These are phyloP conservation scores for Neurospora crassa DNA, from an alignment of 2,329 filamentous ascomycete species.

Conservation along the genomic window DNA sequence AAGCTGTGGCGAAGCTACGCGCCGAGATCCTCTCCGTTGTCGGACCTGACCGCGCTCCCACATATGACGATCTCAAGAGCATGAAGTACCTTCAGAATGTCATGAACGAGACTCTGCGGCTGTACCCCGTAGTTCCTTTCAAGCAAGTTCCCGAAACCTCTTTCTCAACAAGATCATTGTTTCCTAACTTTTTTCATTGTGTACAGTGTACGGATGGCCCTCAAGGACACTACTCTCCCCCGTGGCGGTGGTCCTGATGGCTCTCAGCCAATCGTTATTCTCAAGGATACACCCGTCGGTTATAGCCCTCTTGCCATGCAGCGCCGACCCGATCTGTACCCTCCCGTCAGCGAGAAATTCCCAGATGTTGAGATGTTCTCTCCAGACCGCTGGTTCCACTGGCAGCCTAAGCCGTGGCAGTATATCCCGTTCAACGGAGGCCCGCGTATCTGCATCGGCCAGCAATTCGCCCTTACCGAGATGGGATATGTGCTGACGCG, in stretches of 20 bases:
- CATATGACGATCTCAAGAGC: conserved; percentile 72
- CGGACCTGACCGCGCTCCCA: conserved; percentile 52
- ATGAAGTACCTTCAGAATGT: conserved; percentile 75
- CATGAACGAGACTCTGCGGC: conserved; percentile 67
- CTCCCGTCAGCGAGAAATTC: conserved; percentile 34
- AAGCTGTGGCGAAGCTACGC: conserved; percentile 58
- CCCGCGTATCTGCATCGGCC: conserved; percentile 64
- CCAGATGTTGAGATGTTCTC: conserved; percentile 42
- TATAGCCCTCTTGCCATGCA: conserved; percentile 69
- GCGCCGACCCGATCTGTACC: conserved; percentile 54
- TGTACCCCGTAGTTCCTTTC: conserved; percentile 72
- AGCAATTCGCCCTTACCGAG: conserved; percentile 75
- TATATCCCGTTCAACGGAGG: conserved; percentile 71
- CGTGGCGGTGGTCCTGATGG: conserved; percentile 58
- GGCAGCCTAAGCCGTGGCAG: conserved; percentile 58
- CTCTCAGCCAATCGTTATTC: conserved; percentile 50
- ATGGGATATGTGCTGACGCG: conserved; percentile 64
- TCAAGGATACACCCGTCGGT: conserved; percentile 53
- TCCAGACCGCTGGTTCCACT: conserved; percentile 57
- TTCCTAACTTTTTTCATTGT: background rate
- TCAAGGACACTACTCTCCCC: conserved; percentile 66
- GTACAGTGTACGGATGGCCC: conserved; percentile 49
- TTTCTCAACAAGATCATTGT: background rate
- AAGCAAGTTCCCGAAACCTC: conserved; percentile 34
- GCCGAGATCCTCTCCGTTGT: conserved; percentile 60